Evolutionary conservation across 805 yeast species (phyloP).

Genomic region (Starmerella floris): DNA sequence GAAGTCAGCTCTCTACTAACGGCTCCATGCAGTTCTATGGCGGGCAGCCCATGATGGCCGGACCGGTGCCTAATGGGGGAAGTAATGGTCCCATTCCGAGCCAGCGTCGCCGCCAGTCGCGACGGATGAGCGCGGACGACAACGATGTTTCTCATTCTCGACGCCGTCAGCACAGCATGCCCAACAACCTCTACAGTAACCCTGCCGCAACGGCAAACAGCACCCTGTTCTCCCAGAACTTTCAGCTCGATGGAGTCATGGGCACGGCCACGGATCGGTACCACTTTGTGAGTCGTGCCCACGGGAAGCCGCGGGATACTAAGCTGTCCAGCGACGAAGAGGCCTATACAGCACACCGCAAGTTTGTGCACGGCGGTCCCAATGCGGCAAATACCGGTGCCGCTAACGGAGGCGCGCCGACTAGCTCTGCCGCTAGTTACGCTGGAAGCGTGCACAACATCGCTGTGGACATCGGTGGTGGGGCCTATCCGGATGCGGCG

Average conservation of each 20-base stretch:
- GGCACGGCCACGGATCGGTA: constrained; percentile 23
- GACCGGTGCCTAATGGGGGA: background rate
- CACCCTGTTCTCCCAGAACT: constrained; percentile 24
- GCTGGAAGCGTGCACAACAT: background rate
- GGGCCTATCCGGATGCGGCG: background rate
- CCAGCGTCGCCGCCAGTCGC: constrained; percentile 10
- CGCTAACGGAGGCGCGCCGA: background rate
- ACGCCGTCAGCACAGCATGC: constrained; percentile 16
- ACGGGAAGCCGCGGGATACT: constrained; percentile 7
- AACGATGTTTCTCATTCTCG: constrained; percentile 21
- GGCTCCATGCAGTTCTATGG: background rate
- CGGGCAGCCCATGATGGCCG: background rate
- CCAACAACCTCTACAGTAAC: constrained; percentile 2
- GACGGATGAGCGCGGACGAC: constrained; percentile 17
- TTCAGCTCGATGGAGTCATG: constrained; percentile 25
- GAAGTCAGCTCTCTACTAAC: background rate
- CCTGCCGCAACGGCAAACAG: background rate
- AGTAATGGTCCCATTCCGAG: background rate
- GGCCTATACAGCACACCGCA: constrained; percentile 15
- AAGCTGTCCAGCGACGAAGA: constrained; percentile 16
- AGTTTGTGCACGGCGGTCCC: constrained; percentile 13
- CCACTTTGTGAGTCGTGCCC: constrained; percentile 21
- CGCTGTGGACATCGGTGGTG: background rate
- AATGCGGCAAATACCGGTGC: background rate
- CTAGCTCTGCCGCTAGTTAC: background rate